A percentile compares a stretch with the other conserved stretches of the same genome.
phyloP scores from a whole-genome alignment of 1,139 yeast species.

The Suhomyces choctaworum region DNA sequence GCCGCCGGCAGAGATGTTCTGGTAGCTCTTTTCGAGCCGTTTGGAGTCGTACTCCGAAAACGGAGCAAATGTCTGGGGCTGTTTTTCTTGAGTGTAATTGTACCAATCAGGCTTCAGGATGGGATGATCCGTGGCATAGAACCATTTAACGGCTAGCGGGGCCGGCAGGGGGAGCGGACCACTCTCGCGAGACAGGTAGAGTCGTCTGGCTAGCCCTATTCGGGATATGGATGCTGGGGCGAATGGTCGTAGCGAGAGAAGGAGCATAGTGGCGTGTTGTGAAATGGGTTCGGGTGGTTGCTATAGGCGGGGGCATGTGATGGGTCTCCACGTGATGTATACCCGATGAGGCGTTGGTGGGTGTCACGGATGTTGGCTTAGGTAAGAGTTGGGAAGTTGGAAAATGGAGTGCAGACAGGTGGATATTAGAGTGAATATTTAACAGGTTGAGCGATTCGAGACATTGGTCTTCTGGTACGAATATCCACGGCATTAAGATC shows the following conservation, averaged over 20 bases:
- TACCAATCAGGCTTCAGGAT: constrained; percentile 62
- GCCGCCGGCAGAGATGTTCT: constrained; percentile 11
- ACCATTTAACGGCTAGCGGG: constrained; percentile 52
- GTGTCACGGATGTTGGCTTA: too few relatives aligned
- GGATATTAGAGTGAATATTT: too few relatives aligned
- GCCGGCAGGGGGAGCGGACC: background rate
- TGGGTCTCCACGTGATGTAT: too few relatives aligned
- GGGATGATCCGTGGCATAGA: constrained; percentile 80
- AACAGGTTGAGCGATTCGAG: too few relatives aligned
- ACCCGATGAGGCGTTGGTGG: too few relatives aligned
- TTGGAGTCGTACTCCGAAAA: constrained; percentile 65
- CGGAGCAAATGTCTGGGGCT: constrained; percentile 66
- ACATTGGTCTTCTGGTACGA: too few relatives aligned
- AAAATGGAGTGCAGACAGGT: too few relatives aligned
- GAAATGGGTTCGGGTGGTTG: background rate
- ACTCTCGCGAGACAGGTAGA: background rate
- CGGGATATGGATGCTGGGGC: background rate
- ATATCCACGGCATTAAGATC: too few relatives aligned
- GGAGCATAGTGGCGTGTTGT: background rate
- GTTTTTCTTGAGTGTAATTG: constrained; percentile 45
- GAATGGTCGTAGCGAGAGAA: background rate
- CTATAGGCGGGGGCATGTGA: background rate
- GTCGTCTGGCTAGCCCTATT: background rate
- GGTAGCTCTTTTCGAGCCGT: constrained; percentile 55
- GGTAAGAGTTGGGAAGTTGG: too few relatives aligned